Conservation (phyloP, 257 asterid species). For the Nicotiana paniculata region DNA sequence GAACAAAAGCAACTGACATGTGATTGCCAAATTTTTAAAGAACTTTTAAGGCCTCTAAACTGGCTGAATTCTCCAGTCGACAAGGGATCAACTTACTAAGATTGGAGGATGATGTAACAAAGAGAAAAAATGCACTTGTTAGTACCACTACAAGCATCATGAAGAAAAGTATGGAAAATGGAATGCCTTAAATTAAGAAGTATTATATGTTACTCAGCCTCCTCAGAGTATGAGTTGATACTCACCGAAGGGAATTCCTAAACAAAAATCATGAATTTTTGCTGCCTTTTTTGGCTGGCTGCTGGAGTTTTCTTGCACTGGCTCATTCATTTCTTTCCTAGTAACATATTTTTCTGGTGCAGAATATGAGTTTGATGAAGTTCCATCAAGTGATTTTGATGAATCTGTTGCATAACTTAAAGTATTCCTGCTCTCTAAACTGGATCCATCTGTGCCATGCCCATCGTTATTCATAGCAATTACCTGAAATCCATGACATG, state of each 20-base stretch:
- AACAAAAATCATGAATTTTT: conserved; percentile 86
- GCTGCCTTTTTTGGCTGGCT: conserved; percentile 57
- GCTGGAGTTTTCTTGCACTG: conserved; percentile 24
- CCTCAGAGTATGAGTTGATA: conserved; percentile 3
- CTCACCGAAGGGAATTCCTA: conserved; percentile 94
- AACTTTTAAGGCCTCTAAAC: not conserved
- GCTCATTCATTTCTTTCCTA: conserved; percentile 29
- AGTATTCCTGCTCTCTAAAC: conserved; percentile 29
- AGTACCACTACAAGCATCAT: not conserved
- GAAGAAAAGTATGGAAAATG: not conserved
- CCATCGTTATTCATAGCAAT: conserved; percentile 43
- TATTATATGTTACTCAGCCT: not conserved
- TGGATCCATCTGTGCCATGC: conserved; percentile 29
- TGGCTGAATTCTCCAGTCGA: not conserved
- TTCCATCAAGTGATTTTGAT: conserved; percentile 37
- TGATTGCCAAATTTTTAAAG: not conserved
- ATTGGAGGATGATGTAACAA: not conserved
- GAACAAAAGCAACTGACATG: not conserved
- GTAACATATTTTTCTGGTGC: conserved; percentile 26
- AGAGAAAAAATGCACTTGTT: not conserved
- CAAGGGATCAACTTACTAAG: not conserved
- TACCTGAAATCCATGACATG: conserved; percentile 30
- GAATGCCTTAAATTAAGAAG: not conserved
- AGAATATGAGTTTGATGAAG: conserved; percentile 28
- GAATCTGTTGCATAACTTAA: conserved; percentile 43